Evolutionary conservation across 2,329 filamentous ascomycete species (phyloP).

Genomic region (Exophiala sp.): DNA sequence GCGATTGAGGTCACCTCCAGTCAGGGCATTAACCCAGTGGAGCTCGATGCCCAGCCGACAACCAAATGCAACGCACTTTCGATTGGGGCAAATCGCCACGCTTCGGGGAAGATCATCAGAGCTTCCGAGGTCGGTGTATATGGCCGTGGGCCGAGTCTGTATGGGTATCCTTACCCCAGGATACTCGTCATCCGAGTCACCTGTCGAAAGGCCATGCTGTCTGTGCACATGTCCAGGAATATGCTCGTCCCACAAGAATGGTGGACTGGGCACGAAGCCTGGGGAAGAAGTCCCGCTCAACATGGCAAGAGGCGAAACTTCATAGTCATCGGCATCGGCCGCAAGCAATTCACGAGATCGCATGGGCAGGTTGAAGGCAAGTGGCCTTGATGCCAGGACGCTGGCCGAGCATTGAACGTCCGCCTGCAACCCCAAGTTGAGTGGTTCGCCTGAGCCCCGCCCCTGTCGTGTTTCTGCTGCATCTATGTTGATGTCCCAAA

Average conservation of each 20-base stretch:
- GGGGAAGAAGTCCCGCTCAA: constrained; percentile 2
- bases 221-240: constrained; percentile 1
- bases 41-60: constrained; percentile 58
- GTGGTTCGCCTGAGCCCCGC: constrained; percentile 23
- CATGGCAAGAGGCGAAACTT: not conserved
- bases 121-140: constrained; percentile 52
- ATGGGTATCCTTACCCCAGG: constrained; percentile 8
- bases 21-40: constrained; percentile 52
- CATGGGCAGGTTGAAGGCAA: not conserved
- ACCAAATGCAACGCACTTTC: constrained; percentile 60
- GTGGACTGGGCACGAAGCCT: constrained; percentile 2
- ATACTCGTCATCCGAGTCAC: not conserved
- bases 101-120: constrained; percentile 59
- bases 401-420: constrained; percentile 11
- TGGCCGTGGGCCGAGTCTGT: constrained; percentile 18
- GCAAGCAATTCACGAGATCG: constrained; percentile 3
- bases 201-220: not conserved
- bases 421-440: constrained; percentile 21
- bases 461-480: constrained; percentile 21
- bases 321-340: not conserved
- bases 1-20: constrained; percentile 35
- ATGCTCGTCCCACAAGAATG: constrained; percentile 14
- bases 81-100: constrained; percentile 59
- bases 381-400: not conserved
- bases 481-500: constrained; percentile 47